Percentiles rank a stretch among this genome's conserved stretches.
These are phyloP conservation scores for Xylaria sp. DNA, from an alignment of 2,329 filamentous ascomycete genomes.

Conservation along the genomic window DNA sequence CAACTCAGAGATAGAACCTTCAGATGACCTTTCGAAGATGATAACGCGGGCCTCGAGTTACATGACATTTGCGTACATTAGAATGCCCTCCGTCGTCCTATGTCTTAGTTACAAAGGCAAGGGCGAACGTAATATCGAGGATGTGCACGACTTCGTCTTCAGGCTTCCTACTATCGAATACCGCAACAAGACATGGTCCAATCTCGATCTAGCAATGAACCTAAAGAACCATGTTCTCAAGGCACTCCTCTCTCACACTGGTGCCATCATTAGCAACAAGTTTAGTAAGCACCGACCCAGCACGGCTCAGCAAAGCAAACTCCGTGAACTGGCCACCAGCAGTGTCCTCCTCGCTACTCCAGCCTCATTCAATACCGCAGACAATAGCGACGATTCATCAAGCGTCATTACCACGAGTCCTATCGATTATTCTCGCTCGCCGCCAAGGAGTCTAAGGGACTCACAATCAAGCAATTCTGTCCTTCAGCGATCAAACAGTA, in stretches of 20 bases:
- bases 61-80: slow-evolving; percentile 96
- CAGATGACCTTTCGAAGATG: slow-evolving; percentile 96
- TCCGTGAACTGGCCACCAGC: slow-evolving; percentile 85
- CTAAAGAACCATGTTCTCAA: slow-evolving; percentile 95
- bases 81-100: slow-evolving; percentile 92
- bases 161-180: slow-evolving; percentile 93
- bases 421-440: slow-evolving; percentile 68
- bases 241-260: slow-evolving; percentile 92
- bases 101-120: slow-evolving; percentile 97
- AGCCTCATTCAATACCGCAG: slow-evolving; percentile 54
- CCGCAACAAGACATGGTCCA: slow-evolving; percentile 99
- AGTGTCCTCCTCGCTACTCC: slow-evolving; percentile 70
- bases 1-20: slow-evolving; percentile 68
- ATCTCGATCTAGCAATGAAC: slow-evolving; percentile 89
- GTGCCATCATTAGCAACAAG: slow-evolving; percentile 97
- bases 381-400: slow-evolving; percentile 67
- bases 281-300: slow-evolving; percentile 88
- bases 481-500: slow-evolving; percentile 57
- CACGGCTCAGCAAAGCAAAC: slow-evolving; percentile 78
- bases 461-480: slow-evolving; percentile 60
- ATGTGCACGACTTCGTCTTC: slow-evolving; percentile 98
- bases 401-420: slow-evolving; percentile 64
- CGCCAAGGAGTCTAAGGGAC: slow-evolving; percentile 63
- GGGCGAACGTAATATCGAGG: slow-evolving; percentile 93
- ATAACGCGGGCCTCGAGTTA: slow-evolving; percentile 94